Percentiles rank a stretch among this genome's conserved stretches.
These are phyloP conservation scores for Xylona heveae DNA, from an alignment of 495 filamentous ascomycete genomes.

Conservation along the genomic window DNA sequence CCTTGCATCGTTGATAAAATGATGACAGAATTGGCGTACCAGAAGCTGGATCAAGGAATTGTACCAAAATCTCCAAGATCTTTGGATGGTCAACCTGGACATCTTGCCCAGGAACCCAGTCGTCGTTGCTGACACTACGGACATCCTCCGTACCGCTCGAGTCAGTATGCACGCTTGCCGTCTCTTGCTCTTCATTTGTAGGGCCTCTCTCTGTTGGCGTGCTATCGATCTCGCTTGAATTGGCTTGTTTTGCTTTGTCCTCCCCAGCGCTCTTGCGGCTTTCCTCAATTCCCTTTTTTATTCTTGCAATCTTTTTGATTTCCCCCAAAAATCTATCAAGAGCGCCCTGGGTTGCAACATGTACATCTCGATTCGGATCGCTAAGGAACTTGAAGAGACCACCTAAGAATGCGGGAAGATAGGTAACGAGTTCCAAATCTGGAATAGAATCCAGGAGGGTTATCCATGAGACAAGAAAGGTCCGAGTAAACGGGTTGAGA, in stretches of 20 bases:
- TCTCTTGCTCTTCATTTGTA: constrained; percentile 8
- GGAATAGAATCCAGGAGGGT: constrained; percentile 90
- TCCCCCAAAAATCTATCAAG: constrained; percentile 86
- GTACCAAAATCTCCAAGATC: constrained; percentile 80
- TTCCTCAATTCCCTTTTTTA: constrained; percentile 84
- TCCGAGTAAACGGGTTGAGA: constrained; percentile 81
- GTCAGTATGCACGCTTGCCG: constrained; percentile 17
- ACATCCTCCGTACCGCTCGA: constrained; percentile 35
- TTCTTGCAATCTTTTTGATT: constrained; percentile 79
- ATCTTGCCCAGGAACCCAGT: constrained; percentile 95
- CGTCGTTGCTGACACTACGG: constrained; percentile 49
- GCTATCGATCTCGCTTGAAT: constrained; percentile 41
- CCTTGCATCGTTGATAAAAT: not conserved
- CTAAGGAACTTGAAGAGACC: constrained; percentile 85
- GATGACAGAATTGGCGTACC: constrained; percentile 23
- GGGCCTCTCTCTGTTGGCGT: constrained; percentile 19
- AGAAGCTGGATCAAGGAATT: constrained; percentile 65
- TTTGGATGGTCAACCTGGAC: constrained; percentile 83
- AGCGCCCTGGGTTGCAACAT: constrained; percentile 71
- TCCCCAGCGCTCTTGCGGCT: constrained; percentile 49
- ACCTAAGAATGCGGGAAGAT: constrained; percentile 76
- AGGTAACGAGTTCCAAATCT: constrained; percentile 84
- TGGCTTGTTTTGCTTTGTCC: constrained; percentile 34
- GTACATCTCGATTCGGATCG: constrained; percentile 79
- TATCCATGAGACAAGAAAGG: constrained; percentile 92